Evolutionary conservation across 2,329 filamentous ascomycete species (phyloP).

Genomic region (Fusarium haematococcum): DNA sequence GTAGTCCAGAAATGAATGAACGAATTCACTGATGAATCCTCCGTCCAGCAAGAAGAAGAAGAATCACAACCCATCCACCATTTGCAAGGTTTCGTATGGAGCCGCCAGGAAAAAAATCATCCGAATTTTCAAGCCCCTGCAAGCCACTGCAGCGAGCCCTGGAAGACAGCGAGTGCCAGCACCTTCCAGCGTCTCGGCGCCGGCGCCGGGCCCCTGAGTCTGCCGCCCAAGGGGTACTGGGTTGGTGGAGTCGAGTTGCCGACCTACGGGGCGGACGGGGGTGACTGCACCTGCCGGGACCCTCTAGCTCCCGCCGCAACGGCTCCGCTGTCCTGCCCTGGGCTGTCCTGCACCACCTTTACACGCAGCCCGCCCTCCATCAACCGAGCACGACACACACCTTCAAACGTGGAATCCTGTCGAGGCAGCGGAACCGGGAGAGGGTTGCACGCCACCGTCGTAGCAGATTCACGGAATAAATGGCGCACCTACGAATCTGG

Average conservation of each 20-base stretch:
- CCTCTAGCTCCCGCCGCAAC: constrained; percentile 24
- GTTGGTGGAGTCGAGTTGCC: background rate
- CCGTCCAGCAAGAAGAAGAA: background rate
- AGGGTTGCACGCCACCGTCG: constrained; percentile 36
- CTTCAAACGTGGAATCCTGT: constrained; percentile 13
- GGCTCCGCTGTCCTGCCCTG: constrained; percentile 10
- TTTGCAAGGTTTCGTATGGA: constrained; percentile 13
- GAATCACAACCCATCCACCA: constrained; percentile 11
- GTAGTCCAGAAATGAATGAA: constrained; percentile 19
- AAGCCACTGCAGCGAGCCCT: constrained; percentile 25
- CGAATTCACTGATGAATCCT: constrained; percentile 12
- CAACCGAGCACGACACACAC: constrained; percentile 28
- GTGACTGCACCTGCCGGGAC: constrained; percentile 30
- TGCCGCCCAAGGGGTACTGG: background rate
- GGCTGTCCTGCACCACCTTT: constrained; percentile 16
- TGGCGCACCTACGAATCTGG: constrained; percentile 35
- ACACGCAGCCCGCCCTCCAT: background rate
- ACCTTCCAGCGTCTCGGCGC: constrained; percentile 30
- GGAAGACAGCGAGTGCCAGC: constrained; percentile 4
- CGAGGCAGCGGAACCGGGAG: constrained; percentile 5
- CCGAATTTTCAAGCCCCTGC: constrained; percentile 18
- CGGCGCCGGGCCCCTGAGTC: background rate
- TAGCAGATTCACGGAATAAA: constrained; percentile 27
- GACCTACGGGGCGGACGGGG: constrained; percentile 6
- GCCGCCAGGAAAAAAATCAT: constrained; percentile 21